Conservation (phyloP, 768 basidiomycete species). For the Clavaria fumosa region DNA sequence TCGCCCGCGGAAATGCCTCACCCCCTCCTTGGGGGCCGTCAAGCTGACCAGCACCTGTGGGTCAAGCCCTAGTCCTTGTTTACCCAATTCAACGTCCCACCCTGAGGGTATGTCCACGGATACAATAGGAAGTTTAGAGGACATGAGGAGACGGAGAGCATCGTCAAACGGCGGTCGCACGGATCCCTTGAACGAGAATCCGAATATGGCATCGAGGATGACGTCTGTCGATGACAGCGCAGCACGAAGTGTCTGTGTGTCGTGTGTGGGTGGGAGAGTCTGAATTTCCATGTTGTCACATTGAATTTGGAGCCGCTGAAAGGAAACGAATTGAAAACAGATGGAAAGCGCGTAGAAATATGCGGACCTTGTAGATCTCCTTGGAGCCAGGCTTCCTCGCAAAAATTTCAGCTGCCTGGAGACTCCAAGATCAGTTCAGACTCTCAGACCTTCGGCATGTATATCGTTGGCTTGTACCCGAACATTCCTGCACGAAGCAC, state of each 20-base stretch:
- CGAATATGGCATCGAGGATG: slow-evolving; percentile 91
- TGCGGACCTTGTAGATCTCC: slow-evolving; percentile 70
- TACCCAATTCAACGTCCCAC: slow-evolving; percentile 86
- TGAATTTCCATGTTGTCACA: slow-evolving; percentile 81
- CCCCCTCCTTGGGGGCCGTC: slow-evolving; percentile 90
- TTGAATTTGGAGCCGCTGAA: slow-evolving; percentile 66
- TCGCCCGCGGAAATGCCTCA: slow-evolving; percentile 53
- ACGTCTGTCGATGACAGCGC: slow-evolving; percentile 55
- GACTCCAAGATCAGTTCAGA: neutral
- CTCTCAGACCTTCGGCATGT: slow-evolving; percentile 72
- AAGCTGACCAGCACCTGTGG: slow-evolving; percentile 78
- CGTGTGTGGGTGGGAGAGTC: slow-evolving; percentile 38
- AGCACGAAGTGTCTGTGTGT: slow-evolving; percentile 28
- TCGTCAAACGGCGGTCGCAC: slow-evolving; percentile 77
- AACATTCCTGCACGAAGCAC: slow-evolving; percentile 53
- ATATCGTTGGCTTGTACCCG: slow-evolving; percentile 78
- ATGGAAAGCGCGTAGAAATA: neutral
- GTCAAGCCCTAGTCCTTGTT: slow-evolving; percentile 39
- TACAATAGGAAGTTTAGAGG: slow-evolving; percentile 65
- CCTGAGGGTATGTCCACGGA: slow-evolving; percentile 95
- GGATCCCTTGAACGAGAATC: slow-evolving; percentile 92
- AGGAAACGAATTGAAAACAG: neutral
- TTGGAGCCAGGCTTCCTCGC: slow-evolving; percentile 68
- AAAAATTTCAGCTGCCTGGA: neutral
- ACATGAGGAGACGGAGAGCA: slow-evolving; percentile 49